Percentiles rank a stretch among this genome's conserved stretches.
These are phyloP conservation scores for Raphanus hybrid DNA, from an alignment of 441 rosid species.

Conservation along the genomic window DNA sequence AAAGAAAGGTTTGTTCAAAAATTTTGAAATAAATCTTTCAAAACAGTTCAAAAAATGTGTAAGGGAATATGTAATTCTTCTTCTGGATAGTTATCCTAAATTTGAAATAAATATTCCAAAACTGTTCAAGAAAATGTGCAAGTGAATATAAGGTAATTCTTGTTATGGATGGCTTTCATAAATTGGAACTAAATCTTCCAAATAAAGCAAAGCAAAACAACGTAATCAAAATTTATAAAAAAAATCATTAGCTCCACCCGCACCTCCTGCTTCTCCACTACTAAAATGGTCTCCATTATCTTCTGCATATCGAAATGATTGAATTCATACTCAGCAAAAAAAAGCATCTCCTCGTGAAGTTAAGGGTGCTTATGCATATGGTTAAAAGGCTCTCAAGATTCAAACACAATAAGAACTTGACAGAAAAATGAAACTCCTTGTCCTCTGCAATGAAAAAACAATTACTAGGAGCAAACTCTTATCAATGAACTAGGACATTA, in stretches of 20 bases:
- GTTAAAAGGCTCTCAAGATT: background rate
- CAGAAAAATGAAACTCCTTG: background rate
- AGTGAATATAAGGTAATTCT: no score
- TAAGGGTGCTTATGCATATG: background rate
- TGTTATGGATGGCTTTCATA: no score
- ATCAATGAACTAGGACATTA: background rate
- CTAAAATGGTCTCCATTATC: conserved; percentile 75
- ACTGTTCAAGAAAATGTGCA: no score
- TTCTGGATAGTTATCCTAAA: no score
- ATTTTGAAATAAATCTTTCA: no score
- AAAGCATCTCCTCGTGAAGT: background rate
- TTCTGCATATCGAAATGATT: conserved; percentile 56
- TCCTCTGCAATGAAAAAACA: background rate
- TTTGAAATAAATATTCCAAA: no score
- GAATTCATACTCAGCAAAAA: conserved; percentile 21
- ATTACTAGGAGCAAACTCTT: background rate
- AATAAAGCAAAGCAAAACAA: no score
- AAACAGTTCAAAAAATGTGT: no score
- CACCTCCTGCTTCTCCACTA: conserved; percentile 79
- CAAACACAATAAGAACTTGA: background rate
- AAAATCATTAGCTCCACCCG: conserved; percentile 45
- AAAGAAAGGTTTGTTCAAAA: no score
- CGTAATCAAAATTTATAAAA: no score
- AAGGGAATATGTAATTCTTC: no score
- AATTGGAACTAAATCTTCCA: no score